A percentile compares a stretch with the other conserved stretches of the same genome.
Conservation (phyloP, 2,329 filamentous ascomycete genomes). For the Colletotrichum spinosum region DNA sequence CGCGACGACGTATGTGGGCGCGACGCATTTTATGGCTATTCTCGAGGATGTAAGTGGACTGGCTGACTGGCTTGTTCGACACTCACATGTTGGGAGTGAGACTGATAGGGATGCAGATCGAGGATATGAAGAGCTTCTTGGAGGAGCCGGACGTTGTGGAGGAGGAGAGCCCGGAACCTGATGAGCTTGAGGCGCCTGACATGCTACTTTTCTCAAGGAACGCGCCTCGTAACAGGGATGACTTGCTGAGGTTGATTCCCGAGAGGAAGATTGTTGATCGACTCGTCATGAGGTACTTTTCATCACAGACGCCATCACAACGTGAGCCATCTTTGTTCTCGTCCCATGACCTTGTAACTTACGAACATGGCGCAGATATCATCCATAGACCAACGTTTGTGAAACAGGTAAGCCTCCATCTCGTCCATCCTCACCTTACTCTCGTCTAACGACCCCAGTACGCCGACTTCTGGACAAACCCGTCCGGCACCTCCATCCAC, state of each 20-base stretch:
- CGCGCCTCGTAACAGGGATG: constrained; percentile 54
- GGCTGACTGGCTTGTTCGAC: not conserved
- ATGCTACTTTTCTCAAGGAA: constrained; percentile 55
- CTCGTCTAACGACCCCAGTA: constrained; percentile 50
- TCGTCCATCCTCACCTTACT: not conserved
- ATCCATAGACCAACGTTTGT: constrained; percentile 66
- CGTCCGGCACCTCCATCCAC: constrained; percentile 50
- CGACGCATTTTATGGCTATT: constrained; percentile 71
- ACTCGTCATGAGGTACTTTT: constrained; percentile 65
- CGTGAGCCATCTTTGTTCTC: constrained; percentile 48
- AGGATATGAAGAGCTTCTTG: constrained; percentile 69
- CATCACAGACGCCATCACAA: constrained; percentile 63
- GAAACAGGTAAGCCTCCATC: constrained; percentile 48
- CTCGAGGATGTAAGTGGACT: constrained; percentile 64
- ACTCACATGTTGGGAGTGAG: not conserved
- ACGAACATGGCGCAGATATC: constrained; percentile 53
- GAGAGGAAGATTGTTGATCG: constrained; percentile 59
- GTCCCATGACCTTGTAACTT: constrained; percentile 16
- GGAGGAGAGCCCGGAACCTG: constrained; percentile 47
- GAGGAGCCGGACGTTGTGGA: constrained; percentile 57
- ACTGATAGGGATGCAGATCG: constrained; percentile 56
- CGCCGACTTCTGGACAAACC: constrained; percentile 60
- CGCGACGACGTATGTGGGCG: constrained; percentile 65
- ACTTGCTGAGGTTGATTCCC: constrained; percentile 62
- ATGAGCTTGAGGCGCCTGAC: constrained; percentile 54